Evolutionary conservation across 2,329 filamentous ascomycete genomes (phyloP), one percentile per base, ranked within the genome.

Genomic region (Penicillium psychrosexuale): DNA sequence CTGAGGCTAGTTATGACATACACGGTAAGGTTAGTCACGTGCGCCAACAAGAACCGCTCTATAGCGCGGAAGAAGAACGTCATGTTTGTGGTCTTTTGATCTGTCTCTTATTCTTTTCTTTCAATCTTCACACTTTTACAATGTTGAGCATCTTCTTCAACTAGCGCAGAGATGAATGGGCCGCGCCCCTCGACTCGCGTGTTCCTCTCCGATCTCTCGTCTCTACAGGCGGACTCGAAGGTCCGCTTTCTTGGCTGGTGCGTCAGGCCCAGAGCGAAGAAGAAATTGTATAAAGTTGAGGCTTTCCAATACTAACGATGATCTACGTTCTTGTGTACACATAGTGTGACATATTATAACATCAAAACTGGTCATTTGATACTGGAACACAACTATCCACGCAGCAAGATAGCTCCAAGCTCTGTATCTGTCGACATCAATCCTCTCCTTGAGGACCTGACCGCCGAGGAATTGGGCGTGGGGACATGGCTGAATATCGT

Each of bases 201-300:
- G 56, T 84, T 91, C 56, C 78, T 93, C 51, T 84, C 82, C 13
- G 77, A 82, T 53, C 75, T 92, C 13, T 76, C 81, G 3, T 67
- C 69, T 47, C 76, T 77, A 46, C 68, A 76, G n/a, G 61, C 76
- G 13, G 83, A 83, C 38, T 83, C 85, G n/a, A 97, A 97, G 76
- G 87, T 97, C 57, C 87, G 93, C 58, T 96, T 97, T 72, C 75
- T 97, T 47, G 92, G 91, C 73, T 97, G 92, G 93, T 96, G 81
- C 76, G 85, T 75, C 33, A 48, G 24, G 48, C 31, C 24, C 33
- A 48, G 55, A 47, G 24, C 28, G 43, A 19, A 34, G 37, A 43
- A 34, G 7, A 17, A 43, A 17, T 13, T 43, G 47, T 34, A 27
- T n/a, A 34, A 24, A 27, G 8, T 49, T 3, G 15, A 27, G 30